Percentiles rank a stretch among this genome's conserved stretches.
Conservation (phyloP, 768 basidiomycete genomes). For the Mycena leptocephala region DNA sequence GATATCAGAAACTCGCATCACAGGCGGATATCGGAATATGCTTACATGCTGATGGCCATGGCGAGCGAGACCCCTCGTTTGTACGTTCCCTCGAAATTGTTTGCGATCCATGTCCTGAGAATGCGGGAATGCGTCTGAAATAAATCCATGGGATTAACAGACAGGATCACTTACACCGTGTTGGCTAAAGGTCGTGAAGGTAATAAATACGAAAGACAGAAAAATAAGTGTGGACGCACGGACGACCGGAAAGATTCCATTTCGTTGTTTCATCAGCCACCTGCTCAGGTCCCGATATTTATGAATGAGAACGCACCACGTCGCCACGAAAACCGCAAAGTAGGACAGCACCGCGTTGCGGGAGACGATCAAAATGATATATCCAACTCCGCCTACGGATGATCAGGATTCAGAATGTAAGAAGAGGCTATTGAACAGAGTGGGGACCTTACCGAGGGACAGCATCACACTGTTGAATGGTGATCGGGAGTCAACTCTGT, state of each 20-base stretch:
- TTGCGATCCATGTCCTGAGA: conserved; percentile 77
- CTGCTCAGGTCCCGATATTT: no score
- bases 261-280: conserved; percentile 35
- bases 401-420: background rate
- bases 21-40: conserved; percentile 36
- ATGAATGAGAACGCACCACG: conserved; percentile 66
- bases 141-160: no score
- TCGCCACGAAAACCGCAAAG: conserved; percentile 82
- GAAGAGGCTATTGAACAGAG: no score
- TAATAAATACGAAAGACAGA: no score
- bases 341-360: conserved; percentile 78
- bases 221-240: conserved; percentile 58
- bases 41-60: conserved; percentile 69
- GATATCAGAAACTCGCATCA: background rate
- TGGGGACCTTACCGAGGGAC: conserved; percentile 23
- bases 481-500: background rate
- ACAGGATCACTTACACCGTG: no score
- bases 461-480: conserved; percentile 5
- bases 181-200: no score
- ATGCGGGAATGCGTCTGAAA: no score
- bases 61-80: conserved; percentile 81
- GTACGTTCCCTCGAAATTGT: conserved; percentile 82
- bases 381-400: conserved; percentile 59
- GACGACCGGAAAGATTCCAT: conserved; percentile 66
- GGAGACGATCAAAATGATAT: no score